These are phyloP conservation scores for Euphorbia pulcherrima DNA, from an alignment of 345 rosid genomes.

Conservation along the genomic window DNA sequence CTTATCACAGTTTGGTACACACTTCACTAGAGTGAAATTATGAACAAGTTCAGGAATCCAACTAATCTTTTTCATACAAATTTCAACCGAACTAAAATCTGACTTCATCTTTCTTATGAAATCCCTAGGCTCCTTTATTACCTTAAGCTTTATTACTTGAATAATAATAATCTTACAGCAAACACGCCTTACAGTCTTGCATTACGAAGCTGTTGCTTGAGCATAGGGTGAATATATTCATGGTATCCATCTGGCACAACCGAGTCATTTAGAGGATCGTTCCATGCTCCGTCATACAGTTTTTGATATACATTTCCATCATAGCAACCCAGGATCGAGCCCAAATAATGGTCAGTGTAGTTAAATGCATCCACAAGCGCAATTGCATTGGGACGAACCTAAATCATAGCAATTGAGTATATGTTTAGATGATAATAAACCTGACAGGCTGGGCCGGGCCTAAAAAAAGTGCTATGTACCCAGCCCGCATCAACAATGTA, in stretches of 20 bases:
- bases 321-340: constrained; percentile 75
- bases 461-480: too few relatives aligned
- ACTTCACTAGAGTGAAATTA: too few relatives aligned
- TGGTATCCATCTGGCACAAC: constrained; percentile 95
- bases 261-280: constrained; percentile 86
- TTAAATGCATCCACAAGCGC: constrained; percentile 87
- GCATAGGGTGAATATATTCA: constrained; percentile 69
- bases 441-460: too few relatives aligned
- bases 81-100: too few relatives aligned
- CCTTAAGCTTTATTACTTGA: neutral
- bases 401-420: constrained; percentile 5
- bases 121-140: constrained; percentile 5
- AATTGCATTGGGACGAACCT: constrained; percentile 93
- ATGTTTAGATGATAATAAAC: neutral
- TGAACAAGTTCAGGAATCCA: too few relatives aligned
- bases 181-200: constrained; percentile 56
- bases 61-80: too few relatives aligned
- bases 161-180: neutral
- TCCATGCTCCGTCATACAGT: constrained; percentile 87
- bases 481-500: too few relatives aligned
- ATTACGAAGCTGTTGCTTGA: constrained; percentile 78
- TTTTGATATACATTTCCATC: constrained; percentile 91
- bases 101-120: neutral
- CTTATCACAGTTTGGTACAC: too few relatives aligned
- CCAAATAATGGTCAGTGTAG: constrained; percentile 82